These are phyloP conservation scores for Rubus idaeus DNA, from an alignment of 306 rosid species.

Conservation along the genomic window DNA sequence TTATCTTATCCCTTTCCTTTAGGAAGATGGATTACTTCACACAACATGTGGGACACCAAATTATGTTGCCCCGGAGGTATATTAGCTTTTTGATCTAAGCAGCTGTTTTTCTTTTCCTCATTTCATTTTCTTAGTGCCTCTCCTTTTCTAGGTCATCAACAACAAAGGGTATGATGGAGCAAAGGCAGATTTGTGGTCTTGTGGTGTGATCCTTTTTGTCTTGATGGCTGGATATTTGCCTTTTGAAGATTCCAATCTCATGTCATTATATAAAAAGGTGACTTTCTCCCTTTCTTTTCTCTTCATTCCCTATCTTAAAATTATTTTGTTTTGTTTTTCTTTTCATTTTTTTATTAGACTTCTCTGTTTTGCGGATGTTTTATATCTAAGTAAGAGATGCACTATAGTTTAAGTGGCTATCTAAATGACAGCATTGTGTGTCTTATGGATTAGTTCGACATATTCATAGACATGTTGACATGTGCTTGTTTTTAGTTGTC, in stretches of 20 bases:
- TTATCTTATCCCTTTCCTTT: constrained; percentile 18
- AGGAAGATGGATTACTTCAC: constrained; percentile 96
- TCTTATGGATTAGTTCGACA: neutral
- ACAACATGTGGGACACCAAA: constrained; percentile 97
- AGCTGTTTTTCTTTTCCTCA: constrained; percentile 16
- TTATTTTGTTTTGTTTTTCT: neutral
- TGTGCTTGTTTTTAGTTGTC: neutral
- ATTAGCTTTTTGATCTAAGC: constrained; percentile 22
- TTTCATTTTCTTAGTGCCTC: constrained; percentile 23
- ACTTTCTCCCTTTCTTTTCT: neutral
- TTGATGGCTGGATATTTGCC: constrained; percentile 96
- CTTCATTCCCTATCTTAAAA: neutral
- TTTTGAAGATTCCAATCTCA: constrained; percentile 81
- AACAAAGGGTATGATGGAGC: constrained; percentile 95
- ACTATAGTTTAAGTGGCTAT: neutral
- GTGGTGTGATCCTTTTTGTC: constrained; percentile 91
- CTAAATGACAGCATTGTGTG: neutral
- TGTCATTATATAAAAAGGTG: constrained; percentile 86
- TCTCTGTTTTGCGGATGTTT: neutral
- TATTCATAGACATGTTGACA: neutral
- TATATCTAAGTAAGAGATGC: neutral
- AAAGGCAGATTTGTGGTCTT: constrained; percentile 94
- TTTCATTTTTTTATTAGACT: neutral
- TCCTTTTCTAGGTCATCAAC: constrained; percentile 68
- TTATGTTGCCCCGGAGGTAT: constrained; percentile 98